Percentiles rank a stretch among this genome's conserved stretches.
Conservation (phyloP, 176 grass and related monocot species). For the Ampelocalamus luodianensis region DNA sequence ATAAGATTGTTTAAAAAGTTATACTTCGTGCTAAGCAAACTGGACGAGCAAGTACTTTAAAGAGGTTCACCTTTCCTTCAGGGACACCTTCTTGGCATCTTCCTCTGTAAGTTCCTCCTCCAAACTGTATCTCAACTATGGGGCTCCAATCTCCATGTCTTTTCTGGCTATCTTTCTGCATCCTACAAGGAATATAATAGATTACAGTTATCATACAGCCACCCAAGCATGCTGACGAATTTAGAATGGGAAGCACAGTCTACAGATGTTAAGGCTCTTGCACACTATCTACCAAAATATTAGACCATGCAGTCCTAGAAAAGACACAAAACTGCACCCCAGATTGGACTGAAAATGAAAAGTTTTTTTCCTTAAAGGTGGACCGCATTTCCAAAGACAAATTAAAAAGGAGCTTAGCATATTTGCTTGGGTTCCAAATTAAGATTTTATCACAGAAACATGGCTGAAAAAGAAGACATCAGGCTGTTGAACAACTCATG, state of each 20-base stretch:
- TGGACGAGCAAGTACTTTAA: slow-evolving; percentile 14
- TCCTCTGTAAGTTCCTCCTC: slow-evolving; percentile 83
- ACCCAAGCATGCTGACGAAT: background rate
- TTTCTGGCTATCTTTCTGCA: slow-evolving; percentile 87
- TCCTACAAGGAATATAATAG: slow-evolving; percentile 57
- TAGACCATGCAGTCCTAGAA: slow-evolving; percentile 9
- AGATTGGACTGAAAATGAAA: background rate
- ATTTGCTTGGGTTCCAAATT: background rate
- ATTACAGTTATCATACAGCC: slow-evolving; percentile 18
- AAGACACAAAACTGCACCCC: background rate
- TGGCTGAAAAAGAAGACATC: background rate
- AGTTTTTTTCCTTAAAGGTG: background rate
- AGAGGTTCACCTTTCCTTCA: slow-evolving; percentile 85
- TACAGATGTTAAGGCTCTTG: slow-evolving; percentile 15
- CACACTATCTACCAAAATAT: slow-evolving; percentile 13
- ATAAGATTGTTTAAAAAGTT: slow-evolving; percentile 2
- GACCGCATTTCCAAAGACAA: background rate
- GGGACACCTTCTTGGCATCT: slow-evolving; percentile 94
- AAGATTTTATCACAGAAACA: background rate
- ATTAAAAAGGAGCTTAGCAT: background rate
- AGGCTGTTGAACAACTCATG: background rate
- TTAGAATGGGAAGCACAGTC: background rate
- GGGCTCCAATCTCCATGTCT: slow-evolving; percentile 93
- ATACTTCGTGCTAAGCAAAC: background rate
- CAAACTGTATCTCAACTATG: slow-evolving; percentile 78